Evolutionary conservation across 1,139 yeast genomes (phyloP), one percentile per base, ranked within the genome.

Genomic region (Starmera stellimalicola): DNA sequence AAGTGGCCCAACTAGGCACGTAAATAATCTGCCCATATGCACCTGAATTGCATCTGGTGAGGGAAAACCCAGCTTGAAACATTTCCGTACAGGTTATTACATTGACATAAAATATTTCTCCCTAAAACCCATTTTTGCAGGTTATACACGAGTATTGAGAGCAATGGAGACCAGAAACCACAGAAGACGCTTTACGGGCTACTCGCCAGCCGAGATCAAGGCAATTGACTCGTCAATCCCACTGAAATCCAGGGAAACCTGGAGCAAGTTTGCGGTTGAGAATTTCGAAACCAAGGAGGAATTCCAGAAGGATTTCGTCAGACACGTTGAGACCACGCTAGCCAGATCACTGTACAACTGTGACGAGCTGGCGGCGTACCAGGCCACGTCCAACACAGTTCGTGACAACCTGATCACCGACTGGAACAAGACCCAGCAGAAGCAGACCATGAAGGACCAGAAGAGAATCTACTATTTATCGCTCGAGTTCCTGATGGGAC

Each of bases 371-470:
- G 95, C 95, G 29, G 95, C 95, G 16, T 88, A 87, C 54, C 94
- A 83, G 54, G 95, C 96, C 1, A 75, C 94, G 26, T 77, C 95
- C 3, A 68, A 67, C 48, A 68, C 94, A 16, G 70, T 87, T 38
- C 67, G 94, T 44, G 95, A 87, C 57, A 77, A 80, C 34, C 64
- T 88, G 52, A 70, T 85, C 48, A 68, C 84, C 35, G 87, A 84
- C 48, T 88, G 96, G 96, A 85, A 88, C 53, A 79, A 80, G 56
- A 87, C 96, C 33, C 96, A 87, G 60, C 95, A 87, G 58, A 70
- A 74, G 47, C 93, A 84, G 57, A 84, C 96, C 15, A 59, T 81
- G 35, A 76, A 75, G 47, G 94, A 83, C 54, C 85, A 84, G 35
- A 88, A 88, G 61, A 67, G 96, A 44, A 79, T 87, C 30, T 88